These are phyloP conservation scores for Phragmites australis DNA, from an alignment of 176 grass and related monocot genomes.

Conservation along the genomic window DNA sequence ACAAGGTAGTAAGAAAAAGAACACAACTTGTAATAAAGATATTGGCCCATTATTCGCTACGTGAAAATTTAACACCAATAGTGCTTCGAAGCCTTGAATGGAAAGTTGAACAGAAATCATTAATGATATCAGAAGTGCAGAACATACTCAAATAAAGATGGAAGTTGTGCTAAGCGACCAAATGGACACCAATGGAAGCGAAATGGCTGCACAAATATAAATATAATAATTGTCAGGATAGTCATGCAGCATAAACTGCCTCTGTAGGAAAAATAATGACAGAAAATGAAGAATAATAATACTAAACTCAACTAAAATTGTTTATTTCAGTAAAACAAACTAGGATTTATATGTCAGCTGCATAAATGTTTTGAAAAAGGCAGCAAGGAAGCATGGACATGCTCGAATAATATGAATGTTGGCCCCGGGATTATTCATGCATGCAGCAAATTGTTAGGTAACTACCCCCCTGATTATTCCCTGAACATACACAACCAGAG, in stretches of 20 bases:
- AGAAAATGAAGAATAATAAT: slow-evolving; percentile 22
- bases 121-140: slow-evolving; percentile 31
- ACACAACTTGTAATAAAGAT: not conserved
- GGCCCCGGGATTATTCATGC: slow-evolving; percentile 4
- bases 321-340: not conserved
- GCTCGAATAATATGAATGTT: slow-evolving; percentile 13
- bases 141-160: slow-evolving; percentile 84
- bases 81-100: not conserved
- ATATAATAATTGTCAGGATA: slow-evolving; percentile 27
- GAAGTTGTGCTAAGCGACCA: slow-evolving; percentile 63
- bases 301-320: not conserved
- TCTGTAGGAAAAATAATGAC: slow-evolving; percentile 29
- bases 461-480: too few relatives aligned
- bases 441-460: not conserved
- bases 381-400: not conserved
- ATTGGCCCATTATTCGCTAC: not conserved
- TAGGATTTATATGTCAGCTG: not conserved
- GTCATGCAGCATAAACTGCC: slow-evolving; percentile 8
- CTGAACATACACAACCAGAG: not conserved
- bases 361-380: slow-evolving; percentile 23
- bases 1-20: not conserved
- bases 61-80: slow-evolving; percentile 8
- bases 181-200: slow-evolving; percentile 84
- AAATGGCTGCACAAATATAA: slow-evolving; percentile 61
- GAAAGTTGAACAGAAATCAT: not conserved